These are phyloP conservation scores for Kluyveromyces starmeri DNA, from an alignment of 805 yeast species.

Conservation along the genomic window DNA sequence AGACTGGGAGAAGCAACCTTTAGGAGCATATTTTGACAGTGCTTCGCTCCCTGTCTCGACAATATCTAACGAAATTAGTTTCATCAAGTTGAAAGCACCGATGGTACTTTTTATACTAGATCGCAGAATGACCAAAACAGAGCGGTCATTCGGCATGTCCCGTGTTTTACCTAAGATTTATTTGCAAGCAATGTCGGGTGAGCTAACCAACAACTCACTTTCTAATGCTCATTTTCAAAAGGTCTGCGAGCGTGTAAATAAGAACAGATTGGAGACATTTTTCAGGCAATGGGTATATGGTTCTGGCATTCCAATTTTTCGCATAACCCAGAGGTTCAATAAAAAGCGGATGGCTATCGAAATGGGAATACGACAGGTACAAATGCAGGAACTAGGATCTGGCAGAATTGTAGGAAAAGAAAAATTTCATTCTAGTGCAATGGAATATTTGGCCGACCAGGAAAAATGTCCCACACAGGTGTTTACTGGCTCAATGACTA, in stretches of 20 bases:
- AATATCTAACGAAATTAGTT: slow-evolving; percentile 43
- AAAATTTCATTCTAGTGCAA: slow-evolving; percentile 24
- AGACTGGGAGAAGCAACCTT: slow-evolving; percentile 73
- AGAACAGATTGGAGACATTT: slow-evolving; percentile 70
- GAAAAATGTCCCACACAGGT: slow-evolving; percentile 27
- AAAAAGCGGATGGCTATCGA: slow-evolving; percentile 90
- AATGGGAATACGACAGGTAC: slow-evolving; percentile 88
- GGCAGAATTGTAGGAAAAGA: slow-evolving; percentile 20
- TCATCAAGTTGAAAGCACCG: slow-evolving; percentile 75
- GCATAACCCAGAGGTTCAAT: slow-evolving; percentile 86
- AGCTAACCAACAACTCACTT: slow-evolving; percentile 64
- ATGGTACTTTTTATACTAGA: slow-evolving; percentile 77
- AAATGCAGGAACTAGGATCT: slow-evolving; percentile 45
- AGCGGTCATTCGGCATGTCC: slow-evolving; percentile 83
- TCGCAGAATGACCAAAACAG: slow-evolving; percentile 91
- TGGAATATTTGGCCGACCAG: slow-evolving; percentile 18
- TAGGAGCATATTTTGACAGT: slow-evolving; percentile 51
- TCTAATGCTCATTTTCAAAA: slow-evolving; percentile 82
- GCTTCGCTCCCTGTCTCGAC: slow-evolving; percentile 26
- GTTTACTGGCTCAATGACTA: slow-evolving; percentile 92
- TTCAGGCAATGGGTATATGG: slow-evolving; percentile 92
- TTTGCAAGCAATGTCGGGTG: slow-evolving; percentile 93
- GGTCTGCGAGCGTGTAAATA: slow-evolving; percentile 91
- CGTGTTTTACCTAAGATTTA: slow-evolving; percentile 88
- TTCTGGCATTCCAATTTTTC: slow-evolving; percentile 79